Conservation (phyloP, 257 asterid species). For the Thymus quinquecostatus region DNA sequence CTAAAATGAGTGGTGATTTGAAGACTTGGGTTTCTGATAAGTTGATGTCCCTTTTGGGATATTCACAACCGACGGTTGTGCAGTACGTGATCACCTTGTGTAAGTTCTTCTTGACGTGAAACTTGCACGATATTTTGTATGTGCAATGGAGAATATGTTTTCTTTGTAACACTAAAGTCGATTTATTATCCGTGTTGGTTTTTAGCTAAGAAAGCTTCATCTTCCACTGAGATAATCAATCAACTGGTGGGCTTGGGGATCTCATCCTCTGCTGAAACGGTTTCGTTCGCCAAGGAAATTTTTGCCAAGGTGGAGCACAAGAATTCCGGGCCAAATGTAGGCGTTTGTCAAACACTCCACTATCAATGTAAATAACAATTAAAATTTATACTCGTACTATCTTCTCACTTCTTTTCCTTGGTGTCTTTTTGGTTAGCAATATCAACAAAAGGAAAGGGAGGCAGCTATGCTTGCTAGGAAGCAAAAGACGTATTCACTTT, state of each 20-base stretch:
- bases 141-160: neutral
- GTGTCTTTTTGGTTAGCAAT: conserved; percentile 41
- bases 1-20: conserved; percentile 68
- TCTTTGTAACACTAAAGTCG: neutral
- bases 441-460: conserved; percentile 75
- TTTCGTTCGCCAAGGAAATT: conserved; percentile 68
- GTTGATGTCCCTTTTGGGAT: conserved; percentile 75
- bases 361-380: neutral
- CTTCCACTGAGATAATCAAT: conserved; percentile 71
- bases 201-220: conserved; percentile 85
- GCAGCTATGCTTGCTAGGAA: conserved; percentile 67
- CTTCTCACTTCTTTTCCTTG: neutral
- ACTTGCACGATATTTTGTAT: neutral
- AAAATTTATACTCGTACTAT: conserved; percentile 4
- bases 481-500: conserved; percentile 65
- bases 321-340: conserved; percentile 76
- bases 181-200: conserved; percentile 27
- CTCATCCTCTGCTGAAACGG: conserved; percentile 61
- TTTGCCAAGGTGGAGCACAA: conserved; percentile 76
- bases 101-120: conserved; percentile 28
- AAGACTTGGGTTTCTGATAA: conserved; percentile 80
- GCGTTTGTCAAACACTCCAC: conserved; percentile 31
- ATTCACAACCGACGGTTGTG: conserved; percentile 69
- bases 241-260: conserved; percentile 66
- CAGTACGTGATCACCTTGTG: conserved; percentile 61